phyloP scores from a whole-genome alignment of 257 asterid species.

The Osmanthus fragrans region DNA sequence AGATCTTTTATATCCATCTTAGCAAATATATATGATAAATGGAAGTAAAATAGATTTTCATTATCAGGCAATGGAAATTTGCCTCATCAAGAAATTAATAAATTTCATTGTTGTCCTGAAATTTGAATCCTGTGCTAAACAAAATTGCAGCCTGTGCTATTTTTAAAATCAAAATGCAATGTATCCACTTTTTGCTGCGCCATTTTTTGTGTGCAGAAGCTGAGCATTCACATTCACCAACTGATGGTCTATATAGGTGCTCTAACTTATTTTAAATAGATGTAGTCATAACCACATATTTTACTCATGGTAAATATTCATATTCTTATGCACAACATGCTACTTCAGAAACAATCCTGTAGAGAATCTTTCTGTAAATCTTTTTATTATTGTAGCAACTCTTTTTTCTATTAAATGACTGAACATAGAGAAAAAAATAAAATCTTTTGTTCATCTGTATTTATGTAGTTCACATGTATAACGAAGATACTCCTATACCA shows the following conservation, averaged over 20 bases:
- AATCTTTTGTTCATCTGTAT: background rate
- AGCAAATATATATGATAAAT: background rate
- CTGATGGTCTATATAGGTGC: background rate
- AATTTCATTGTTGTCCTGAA: background rate
- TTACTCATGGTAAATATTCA: background rate
- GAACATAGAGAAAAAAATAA: background rate
- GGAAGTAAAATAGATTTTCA: background rate
- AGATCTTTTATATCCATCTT: background rate
- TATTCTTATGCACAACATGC: background rate
- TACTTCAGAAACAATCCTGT: background rate
- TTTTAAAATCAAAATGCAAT: background rate
- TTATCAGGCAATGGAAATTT: background rate
- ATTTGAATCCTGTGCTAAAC: background rate
- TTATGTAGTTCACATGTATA: background rate
- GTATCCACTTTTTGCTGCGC: background rate
- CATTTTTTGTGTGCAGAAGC: background rate
- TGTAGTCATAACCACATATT: background rate
- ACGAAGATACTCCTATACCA: background rate
- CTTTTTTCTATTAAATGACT: background rate
- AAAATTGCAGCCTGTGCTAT: background rate
- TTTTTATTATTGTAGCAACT: background rate
- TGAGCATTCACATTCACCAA: background rate
- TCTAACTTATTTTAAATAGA: background rate
- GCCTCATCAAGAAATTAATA: background rate
- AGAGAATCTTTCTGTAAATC: background rate